phyloP scores from a whole-genome alignment of 768 basidiomycete species.

The Termitomyces sp. region DNA sequence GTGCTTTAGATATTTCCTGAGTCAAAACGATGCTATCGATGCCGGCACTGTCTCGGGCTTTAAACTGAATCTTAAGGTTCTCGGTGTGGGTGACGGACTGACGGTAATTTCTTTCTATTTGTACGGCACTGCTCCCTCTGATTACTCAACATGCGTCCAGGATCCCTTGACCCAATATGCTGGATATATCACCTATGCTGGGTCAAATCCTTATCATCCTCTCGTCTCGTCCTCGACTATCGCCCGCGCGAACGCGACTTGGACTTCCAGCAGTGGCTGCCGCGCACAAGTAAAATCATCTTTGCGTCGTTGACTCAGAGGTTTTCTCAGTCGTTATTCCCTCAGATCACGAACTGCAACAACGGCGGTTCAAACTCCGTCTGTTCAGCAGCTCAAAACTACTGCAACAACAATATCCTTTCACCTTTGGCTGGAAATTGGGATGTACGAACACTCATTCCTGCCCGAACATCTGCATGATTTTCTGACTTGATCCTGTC shows the following conservation, averaged over 20 bases:
- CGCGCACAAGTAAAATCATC: constrained; percentile 35
- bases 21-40: constrained; percentile 56
- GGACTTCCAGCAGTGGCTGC: constrained; percentile 43
- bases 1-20: constrained; percentile 43
- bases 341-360: constrained; percentile 51
- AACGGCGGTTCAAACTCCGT: constrained; percentile 41
- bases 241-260: constrained; percentile 38
- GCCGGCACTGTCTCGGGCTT: constrained; percentile 41
- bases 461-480: background rate
- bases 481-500: background rate
- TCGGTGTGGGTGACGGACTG: constrained; percentile 63
- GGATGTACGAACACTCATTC: constrained; percentile 33
- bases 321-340: background rate
- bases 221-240: constrained; percentile 44
- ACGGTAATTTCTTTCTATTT: constrained; percentile 35
- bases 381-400: constrained; percentile 55
- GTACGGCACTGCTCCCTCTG: too few relatives aligned
- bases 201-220: constrained; percentile 52
- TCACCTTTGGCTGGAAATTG: constrained; percentile 51
- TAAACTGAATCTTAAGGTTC: constrained; percentile 53
- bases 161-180: constrained; percentile 52
- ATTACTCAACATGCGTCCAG: constrained; percentile 12
- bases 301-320: background rate
- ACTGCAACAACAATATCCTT: constrained; percentile 56
- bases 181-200: constrained; percentile 54